phyloP scores from a whole-genome alignment of 805 yeast genomes.

The Ogataea ramenticola region DNA sequence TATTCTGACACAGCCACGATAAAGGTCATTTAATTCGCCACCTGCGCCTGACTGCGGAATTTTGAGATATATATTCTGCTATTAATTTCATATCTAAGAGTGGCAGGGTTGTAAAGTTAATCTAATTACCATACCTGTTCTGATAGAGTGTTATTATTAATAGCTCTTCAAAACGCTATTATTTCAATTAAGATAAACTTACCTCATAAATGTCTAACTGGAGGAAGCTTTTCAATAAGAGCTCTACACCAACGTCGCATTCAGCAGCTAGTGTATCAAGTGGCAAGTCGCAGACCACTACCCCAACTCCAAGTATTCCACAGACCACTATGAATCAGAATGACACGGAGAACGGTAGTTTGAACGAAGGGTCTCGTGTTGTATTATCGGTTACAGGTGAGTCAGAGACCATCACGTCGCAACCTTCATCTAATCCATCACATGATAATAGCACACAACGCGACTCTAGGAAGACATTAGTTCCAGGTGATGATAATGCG shows the following conservation, averaged over 20 bases:
- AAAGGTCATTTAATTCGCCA: no score
- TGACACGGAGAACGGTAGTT: conserved; percentile 5
- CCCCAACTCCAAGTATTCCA: background rate
- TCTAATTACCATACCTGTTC: no score
- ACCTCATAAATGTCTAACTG: conserved; percentile 20
- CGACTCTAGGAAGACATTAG: conserved; percentile 17
- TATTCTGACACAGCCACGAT: no score
- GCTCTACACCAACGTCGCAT: background rate
- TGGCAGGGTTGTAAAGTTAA: no score
- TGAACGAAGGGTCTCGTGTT: background rate
- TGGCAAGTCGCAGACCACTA: background rate
- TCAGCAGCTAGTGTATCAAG: background rate
- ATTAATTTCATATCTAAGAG: no score
- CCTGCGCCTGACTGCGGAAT: no score
- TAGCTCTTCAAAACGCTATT: no score
- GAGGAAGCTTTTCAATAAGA: conserved; percentile 23
- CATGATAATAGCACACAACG: background rate
- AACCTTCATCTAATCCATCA: no score
- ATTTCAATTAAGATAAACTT: no score
- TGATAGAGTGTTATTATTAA: no score
- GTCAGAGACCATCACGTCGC: no score
- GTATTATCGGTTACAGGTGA: background rate
- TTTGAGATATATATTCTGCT: no score
- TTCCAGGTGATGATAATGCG: conserved; percentile 4
- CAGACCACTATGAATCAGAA: conserved; percentile 4